Base-by-base conservation (phyloP, 2,329 filamentous ascomycete genomes). In the Metarhizium robertsii region DNA sequence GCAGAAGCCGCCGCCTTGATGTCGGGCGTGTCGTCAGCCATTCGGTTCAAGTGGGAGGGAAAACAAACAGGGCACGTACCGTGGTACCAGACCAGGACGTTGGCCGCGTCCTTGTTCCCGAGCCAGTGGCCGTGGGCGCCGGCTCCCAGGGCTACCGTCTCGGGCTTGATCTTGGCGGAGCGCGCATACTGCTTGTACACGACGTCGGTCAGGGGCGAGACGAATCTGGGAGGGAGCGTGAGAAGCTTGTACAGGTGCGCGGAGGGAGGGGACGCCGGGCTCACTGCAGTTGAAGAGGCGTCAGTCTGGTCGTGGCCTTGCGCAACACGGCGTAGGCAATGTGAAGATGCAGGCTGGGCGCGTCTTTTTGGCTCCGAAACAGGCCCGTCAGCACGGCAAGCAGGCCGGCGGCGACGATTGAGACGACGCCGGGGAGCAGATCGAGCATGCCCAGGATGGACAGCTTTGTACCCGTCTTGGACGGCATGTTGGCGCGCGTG, bases 61-160 rank as follows among this genome's bases (percentile, higher is more conserved):
- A 30, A 13, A 48, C 1, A 30, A 13, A 48, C 1, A 30, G 25
- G 50, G 38, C 4, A 32, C 59, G 29, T 55, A 62, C 61, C 61
- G 18, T 64, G 61, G 52, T 58, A 64, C 61, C 61, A 64, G 30
- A 64, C 58, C 14, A 64, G 47, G 3, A 64, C 61, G 6, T 61
- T 59, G 29, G 57, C 56, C 4, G 61, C 61, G 46, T 60, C 49
- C 40, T 57, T 60, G 52, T 57, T 53, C 3, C 61, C 61, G 7
- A 64, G 53, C 61, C 61, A 64, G 55, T 64, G 61, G 3, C 60
- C 61, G 45, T 58, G 49, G 0, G 57, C 60, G 5, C 60, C 61
- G 45, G 61, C 30, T 2, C 46, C 55, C 20, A 62, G 47, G 38
- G 59, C 60, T 11, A 64, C 61, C 14, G 60, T 62, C 30, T 60